Conservation (phyloP, 2,329 filamentous ascomycete genomes). For the Pleoardoris graminearum region DNA sequence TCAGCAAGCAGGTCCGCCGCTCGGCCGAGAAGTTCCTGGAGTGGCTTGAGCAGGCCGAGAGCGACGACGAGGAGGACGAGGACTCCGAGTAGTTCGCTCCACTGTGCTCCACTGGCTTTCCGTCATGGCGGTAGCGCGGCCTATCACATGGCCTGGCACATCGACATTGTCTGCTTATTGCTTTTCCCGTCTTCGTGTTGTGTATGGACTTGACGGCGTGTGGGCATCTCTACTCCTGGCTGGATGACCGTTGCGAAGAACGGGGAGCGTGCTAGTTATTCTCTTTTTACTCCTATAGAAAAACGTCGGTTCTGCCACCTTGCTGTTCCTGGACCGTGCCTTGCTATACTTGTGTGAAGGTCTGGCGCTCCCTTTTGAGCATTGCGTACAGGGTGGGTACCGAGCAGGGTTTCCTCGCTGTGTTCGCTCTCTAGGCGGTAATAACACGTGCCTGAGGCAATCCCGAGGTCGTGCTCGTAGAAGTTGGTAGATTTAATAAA, state of each 20-base stretch:
- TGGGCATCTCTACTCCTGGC: slow-evolving; percentile 26
- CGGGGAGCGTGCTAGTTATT: neutral
- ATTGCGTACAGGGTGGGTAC: too few species aligned
- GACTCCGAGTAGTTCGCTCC: slow-evolving; percentile 30
- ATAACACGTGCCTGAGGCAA: too few species aligned
- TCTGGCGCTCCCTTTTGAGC: too few species aligned
- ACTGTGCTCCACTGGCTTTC: neutral
- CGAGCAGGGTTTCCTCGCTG: too few species aligned
- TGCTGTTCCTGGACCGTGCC: too few species aligned
- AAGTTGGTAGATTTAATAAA: too few species aligned
- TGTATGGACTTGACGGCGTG: slow-evolving; percentile 21
- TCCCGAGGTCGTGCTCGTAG: too few species aligned
- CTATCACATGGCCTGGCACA: neutral
- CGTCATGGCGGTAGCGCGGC: neutral
- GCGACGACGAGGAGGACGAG: slow-evolving; percentile 49
- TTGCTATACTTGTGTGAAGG: too few species aligned
- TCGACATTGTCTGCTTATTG: slow-evolving; percentile 9
- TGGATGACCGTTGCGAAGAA: neutral
- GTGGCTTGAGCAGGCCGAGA: slow-evolving; percentile 88
- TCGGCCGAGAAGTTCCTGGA: slow-evolving; percentile 90
- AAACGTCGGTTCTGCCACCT: neutral
- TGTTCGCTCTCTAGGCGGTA: too few species aligned
- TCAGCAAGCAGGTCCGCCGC: slow-evolving; percentile 94
- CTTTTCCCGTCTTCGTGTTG: slow-evolving; percentile 14
- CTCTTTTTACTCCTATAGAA: neutral